phyloP scores from a whole-genome alignment of 345 rosid genomes.

The Bruguiera parviflora region DNA sequence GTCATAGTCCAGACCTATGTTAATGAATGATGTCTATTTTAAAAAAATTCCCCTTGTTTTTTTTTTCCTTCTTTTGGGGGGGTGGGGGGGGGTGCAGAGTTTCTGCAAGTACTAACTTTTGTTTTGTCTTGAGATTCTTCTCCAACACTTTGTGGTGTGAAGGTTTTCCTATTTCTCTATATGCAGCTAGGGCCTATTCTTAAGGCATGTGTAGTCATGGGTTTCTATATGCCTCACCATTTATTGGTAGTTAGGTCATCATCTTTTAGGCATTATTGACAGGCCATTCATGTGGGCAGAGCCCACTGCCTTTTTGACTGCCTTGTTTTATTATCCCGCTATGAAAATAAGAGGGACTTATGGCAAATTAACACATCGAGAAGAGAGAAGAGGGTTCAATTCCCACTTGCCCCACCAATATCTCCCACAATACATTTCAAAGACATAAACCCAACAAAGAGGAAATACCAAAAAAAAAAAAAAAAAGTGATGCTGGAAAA shows the following conservation, averaged over 20 bases:
- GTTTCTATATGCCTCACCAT: neutral
- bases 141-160: neutral
- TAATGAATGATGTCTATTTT: no score
- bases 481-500: neutral
- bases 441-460: neutral
- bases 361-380: neutral
- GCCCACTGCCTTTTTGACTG: neutral
- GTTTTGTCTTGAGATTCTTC: neutral
- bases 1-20: no score
- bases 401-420: no score
- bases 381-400: neutral
- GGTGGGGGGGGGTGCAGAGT: no score
- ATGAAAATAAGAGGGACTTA: neutral
- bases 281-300: slow-evolving; percentile 22
- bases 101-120: neutral
- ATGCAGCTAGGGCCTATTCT: no score
- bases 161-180: neutral
- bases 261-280: slow-evolving; percentile 24
- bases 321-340: neutral
- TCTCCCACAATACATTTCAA: no score
- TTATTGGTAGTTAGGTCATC: slow-evolving; percentile 44
- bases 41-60: no score
- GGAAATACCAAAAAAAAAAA: neutral
- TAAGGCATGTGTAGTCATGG: no score
- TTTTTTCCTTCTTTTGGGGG: no score